Conservation (phyloP, 768 basidiomycete species). For the Hericium rajendrae region DNA sequence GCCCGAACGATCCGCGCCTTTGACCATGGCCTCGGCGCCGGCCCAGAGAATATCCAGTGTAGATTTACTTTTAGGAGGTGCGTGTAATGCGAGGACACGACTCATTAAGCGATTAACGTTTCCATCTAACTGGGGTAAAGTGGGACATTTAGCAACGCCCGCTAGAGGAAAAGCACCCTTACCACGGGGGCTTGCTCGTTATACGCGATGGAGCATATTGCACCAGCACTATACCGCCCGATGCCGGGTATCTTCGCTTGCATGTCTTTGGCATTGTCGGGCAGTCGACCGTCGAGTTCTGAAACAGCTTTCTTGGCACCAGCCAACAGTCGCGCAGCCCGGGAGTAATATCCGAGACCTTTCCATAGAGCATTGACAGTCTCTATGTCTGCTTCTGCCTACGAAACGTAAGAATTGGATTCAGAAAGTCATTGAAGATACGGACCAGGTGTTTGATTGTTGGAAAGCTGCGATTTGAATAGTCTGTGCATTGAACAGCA, state of each 20-base stretch:
- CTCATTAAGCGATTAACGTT: conserved; percentile 84
- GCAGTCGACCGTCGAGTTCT: conserved; percentile 60
- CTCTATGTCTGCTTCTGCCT: conserved; percentile 69
- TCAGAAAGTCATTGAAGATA: background rate
- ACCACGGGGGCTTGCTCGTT: conserved; percentile 78
- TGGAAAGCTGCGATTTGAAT: conserved; percentile 50
- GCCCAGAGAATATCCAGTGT: conserved; percentile 80
- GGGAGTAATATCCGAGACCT: conserved; percentile 84
- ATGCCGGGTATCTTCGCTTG: conserved; percentile 81
- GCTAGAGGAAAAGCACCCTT: conserved; percentile 22
- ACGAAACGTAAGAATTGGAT: conserved; percentile 5
- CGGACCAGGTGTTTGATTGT: conserved; percentile 63
- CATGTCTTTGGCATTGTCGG: conserved; percentile 71
- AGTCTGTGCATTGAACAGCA: background rate
- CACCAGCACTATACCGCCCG: conserved; percentile 82
- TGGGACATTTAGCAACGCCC: background rate
- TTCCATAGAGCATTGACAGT: conserved; percentile 88
- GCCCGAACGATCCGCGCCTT: conserved; percentile 48
- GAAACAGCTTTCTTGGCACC: conserved; percentile 76
- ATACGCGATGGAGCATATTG: conserved; percentile 82
- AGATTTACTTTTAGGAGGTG: conserved; percentile 68
- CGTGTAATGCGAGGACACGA: conserved; percentile 74
- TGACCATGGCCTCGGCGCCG: conserved; percentile 62
- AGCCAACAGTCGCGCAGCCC: conserved; percentile 69
- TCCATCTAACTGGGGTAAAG: conserved; percentile 61